Evolutionary conservation across 192 early-diverging fungal species (phyloP).

Genomic region (Rhizophagus clarus): DNA sequence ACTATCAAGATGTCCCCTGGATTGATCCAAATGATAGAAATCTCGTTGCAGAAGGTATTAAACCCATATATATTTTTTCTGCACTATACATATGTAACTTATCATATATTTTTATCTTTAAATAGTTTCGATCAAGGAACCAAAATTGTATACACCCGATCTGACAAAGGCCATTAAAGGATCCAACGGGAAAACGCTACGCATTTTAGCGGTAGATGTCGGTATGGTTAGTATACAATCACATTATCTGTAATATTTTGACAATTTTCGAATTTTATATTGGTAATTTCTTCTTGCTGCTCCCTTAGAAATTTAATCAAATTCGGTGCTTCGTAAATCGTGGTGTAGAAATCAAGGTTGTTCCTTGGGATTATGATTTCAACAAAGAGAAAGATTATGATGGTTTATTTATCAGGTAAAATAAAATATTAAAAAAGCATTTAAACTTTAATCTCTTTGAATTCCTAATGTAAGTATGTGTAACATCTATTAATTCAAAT

Average conservation of each 20-base stretch:
- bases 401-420: conserved; percentile 75
- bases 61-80: background rate
- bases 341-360: conserved; percentile 90
- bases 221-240: conserved; percentile 68
- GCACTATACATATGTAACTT: no score
- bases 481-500: no score
- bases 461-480: no score
- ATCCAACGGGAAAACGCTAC: conserved; percentile 70
- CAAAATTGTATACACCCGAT: conserved; percentile 75
- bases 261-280: background rate
- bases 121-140: conserved; percentile 80
- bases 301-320: conserved; percentile 86
- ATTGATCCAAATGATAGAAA: conserved; percentile 91
- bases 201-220: conserved; percentile 92
- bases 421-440: background rate
- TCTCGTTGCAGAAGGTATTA: conserved; percentile 79
- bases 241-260: background rate
- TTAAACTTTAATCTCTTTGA: no score
- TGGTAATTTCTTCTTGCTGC: background rate
- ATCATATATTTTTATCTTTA: background rate
- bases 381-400: conserved; percentile 74
- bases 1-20: conserved; percentile 86
- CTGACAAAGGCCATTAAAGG: conserved; percentile 56
- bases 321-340: conserved; percentile 97
- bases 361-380: conserved; percentile 98